Conservation (phyloP, 176 grass and related monocot genomes). For the Carex littledalei region DNA sequence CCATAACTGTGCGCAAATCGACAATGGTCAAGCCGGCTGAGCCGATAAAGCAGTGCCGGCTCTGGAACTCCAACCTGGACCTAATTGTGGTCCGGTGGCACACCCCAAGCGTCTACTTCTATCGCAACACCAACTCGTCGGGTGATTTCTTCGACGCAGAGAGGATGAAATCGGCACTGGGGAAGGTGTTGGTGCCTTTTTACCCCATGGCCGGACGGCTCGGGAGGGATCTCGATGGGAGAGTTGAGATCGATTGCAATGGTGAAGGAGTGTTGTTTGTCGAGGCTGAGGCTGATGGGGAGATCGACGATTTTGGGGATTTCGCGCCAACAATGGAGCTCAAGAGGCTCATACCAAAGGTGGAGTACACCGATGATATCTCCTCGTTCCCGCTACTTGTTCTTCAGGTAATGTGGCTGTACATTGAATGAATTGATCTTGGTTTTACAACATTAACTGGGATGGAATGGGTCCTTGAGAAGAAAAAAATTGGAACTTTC, state of each 20-base stretch:
- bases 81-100: constrained; percentile 82
- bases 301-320: constrained; percentile 73
- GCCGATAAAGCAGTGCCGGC: constrained; percentile 42
- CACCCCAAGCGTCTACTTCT: constrained; percentile 90
- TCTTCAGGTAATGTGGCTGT: constrained; percentile 46
- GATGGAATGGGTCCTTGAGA: not conserved
- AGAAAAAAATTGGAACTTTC: not conserved
- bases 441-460: not conserved
- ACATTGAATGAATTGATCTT: not conserved
- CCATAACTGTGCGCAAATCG: constrained; percentile 46
- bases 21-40: constrained; percentile 56
- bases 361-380: constrained; percentile 76
- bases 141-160: constrained; percentile 54
- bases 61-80: constrained; percentile 79
- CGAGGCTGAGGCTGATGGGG: constrained; percentile 61
- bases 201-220: constrained; percentile 90
- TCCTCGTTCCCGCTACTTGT: constrained; percentile 79
- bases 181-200: constrained; percentile 66
- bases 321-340: constrained; percentile 89
- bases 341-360: constrained; percentile 69
- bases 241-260: constrained; percentile 88
- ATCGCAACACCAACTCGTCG: constrained; percentile 10
- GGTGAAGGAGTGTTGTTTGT: constrained; percentile 70
- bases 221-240: constrained; percentile 65
- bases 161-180: constrained; percentile 55